Base-by-base conservation (phyloP, 2,329 filamentous ascomycete species). In the Phialocephala subalpina region DNA sequence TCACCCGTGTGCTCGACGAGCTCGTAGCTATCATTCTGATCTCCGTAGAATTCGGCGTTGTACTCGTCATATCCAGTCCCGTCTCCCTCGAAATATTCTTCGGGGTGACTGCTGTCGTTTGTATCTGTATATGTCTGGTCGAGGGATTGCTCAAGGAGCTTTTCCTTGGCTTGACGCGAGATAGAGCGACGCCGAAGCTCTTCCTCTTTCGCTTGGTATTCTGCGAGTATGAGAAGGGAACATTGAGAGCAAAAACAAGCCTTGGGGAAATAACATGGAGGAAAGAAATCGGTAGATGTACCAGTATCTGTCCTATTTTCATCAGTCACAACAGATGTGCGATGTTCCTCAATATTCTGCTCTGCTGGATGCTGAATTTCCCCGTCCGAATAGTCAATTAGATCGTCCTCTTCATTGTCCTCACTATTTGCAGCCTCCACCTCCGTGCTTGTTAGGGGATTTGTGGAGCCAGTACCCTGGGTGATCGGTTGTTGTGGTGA, bases 361-460 rank as follows among this genome's bases (percentile, higher is more conserved):
- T 56, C 65, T 14, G 69, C 63, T 18, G 47, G 22, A 55, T 82
- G 80, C n/a, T 78, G 80, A 64, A 56, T 33, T 35, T 70, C 68
- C n/a, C 67, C 65, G 3, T 86, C 83, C 27, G 82, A 82, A 71
- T 84, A 86, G 66, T 83, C 82, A 70, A 83, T 78, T n/a, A 81
- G 65, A 69, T 83, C 81, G 14, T 78, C 79, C n/a, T 79, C 76
- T 57, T 77, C 73, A 47, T 75, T 22, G 18, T 53, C 25, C n/a
- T 64, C 61, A 8, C 40, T 33, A 45, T 40, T 61, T 22, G 27
- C 16, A 27, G 36, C 47, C 42, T 59, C 35, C 9, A n/a, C 6
- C 14, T 55, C 55, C 33, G 47, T 36, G 40, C 52, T 22, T 49
- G 58, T 14, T n/a, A 35, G 25, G 18, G 52, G 14, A 22, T 22